phyloP scores from a whole-genome alignment of 192 early-diverging fungal species.

The Pilaira anomala region DNA sequence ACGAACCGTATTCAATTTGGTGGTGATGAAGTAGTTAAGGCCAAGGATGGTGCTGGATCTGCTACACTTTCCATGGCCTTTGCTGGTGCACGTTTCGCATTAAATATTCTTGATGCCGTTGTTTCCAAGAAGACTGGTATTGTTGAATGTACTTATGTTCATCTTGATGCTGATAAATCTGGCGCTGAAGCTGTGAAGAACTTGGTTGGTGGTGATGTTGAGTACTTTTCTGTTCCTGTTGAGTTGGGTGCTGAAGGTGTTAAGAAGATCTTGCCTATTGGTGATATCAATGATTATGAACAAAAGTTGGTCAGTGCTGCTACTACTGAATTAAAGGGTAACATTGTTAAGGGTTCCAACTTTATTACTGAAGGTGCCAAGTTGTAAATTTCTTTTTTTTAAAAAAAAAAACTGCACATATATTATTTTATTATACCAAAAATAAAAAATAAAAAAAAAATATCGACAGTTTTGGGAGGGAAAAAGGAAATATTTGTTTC shows the following conservation, averaged over 20 bases:
- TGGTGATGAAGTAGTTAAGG: slow-evolving; percentile 99
- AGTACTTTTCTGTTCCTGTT: slow-evolving; percentile 78
- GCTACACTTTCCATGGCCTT: slow-evolving; percentile 91
- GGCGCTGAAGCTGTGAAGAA: slow-evolving; percentile 4
- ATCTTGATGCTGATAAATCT: slow-evolving; percentile 47
- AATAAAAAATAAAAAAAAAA: slow-evolving; percentile 1
- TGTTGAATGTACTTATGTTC: slow-evolving; percentile 88
- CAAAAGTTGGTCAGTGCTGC: slow-evolving; percentile 77
- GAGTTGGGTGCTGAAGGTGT: slow-evolving; percentile 86
- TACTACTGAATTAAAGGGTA: slow-evolving; percentile 87
- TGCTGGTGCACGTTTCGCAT: slow-evolving; percentile 90
- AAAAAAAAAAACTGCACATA: no score
- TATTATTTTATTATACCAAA: no score
- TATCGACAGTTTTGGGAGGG: not conserved
- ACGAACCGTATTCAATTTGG: slow-evolving; percentile 98
- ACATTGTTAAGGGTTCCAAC: slow-evolving; percentile 83
- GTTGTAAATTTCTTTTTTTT: slow-evolving; percentile 7
- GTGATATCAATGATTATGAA: slow-evolving; percentile 78
- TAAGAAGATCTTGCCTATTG: slow-evolving; percentile 81
- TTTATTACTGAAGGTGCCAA: slow-evolving; percentile 27
- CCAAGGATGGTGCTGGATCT: slow-evolving; percentile 94
- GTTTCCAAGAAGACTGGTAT: slow-evolving; percentile 75
- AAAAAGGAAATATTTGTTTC: no score
- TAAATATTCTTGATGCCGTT: slow-evolving; percentile 81
- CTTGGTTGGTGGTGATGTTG: slow-evolving; percentile 50